A percentile compares a stretch with the other conserved stretches of the same genome.
Evolutionary conservation across 306 rosid genomes (phyloP).

Genomic region (Acacia confusa): DNA sequence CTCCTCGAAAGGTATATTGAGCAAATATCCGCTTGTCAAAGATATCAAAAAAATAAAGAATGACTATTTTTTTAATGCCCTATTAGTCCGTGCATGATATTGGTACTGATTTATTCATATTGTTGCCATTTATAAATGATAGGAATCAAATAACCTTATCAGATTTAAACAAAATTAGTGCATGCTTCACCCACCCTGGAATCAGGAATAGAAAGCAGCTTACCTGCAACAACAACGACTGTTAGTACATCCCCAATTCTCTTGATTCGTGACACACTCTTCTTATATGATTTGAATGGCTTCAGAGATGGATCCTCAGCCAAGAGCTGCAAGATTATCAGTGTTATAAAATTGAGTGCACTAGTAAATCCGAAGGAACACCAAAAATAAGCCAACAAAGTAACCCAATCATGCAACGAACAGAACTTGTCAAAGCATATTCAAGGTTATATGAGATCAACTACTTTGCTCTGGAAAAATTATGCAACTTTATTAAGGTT

Average conservation of each 20-base stretch:
- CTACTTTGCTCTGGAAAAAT: neutral
- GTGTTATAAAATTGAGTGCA: neutral
- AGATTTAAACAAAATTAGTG: neutral
- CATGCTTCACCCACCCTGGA: neutral
- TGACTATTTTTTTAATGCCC: slow-evolving; percentile 13
- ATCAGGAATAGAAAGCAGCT: slow-evolving; percentile 16
- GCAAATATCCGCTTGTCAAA: neutral
- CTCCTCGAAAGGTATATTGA: neutral
- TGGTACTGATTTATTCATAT: neutral
- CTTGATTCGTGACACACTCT: slow-evolving; percentile 54
- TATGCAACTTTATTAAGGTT: neutral
- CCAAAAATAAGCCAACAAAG: neutral
- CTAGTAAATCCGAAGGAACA: slow-evolving; percentile 5
- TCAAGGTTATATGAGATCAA: neutral
- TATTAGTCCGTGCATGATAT: neutral
- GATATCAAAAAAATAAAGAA: slow-evolving; percentile 5
- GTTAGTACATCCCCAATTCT: slow-evolving; percentile 74
- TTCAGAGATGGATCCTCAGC: slow-evolving; percentile 66
- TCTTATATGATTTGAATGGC: slow-evolving; percentile 83
- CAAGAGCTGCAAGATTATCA: slow-evolving; percentile 65
- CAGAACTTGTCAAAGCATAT: neutral
- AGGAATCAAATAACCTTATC: neutral
- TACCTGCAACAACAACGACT: slow-evolving; percentile 68
- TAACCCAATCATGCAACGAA: neutral
- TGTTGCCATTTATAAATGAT: neutral